These are phyloP conservation scores for Falciphora oryzae DNA, from an alignment of 2,329 filamentous ascomycete species.

Conservation along the genomic window DNA sequence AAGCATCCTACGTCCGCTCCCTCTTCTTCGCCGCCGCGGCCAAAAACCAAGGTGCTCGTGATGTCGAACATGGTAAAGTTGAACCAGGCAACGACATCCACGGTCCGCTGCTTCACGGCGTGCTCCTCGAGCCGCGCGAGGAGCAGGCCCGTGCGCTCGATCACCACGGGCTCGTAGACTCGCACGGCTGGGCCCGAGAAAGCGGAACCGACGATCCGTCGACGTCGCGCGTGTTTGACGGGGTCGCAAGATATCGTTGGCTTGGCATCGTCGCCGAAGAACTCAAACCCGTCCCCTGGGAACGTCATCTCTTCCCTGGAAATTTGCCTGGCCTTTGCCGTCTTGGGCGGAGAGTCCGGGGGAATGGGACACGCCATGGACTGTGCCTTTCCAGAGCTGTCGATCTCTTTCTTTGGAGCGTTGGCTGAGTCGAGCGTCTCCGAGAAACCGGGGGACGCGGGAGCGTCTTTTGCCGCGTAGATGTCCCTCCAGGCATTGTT, in stretches of 20 bases:
- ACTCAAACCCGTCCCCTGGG: conserved; percentile 11
- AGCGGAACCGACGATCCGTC: conserved; percentile 19
- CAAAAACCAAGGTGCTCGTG: conserved; percentile 17
- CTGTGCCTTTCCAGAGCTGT: neutral
- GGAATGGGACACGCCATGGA: neutral
- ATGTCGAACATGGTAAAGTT: conserved; percentile 20
- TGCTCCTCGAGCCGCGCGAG: conserved; percentile 22
- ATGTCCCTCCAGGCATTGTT: conserved; percentile 31
- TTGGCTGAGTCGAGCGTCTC: neutral
- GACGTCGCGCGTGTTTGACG: conserved; percentile 17
- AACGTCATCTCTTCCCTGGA: conserved; percentile 4
- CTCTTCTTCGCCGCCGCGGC: conserved; percentile 15
- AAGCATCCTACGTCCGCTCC: neutral
- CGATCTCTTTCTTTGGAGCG: too few relatives aligned
- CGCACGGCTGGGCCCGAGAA: conserved; percentile 23
- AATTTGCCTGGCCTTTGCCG: neutral
- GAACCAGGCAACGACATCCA: conserved; percentile 20
- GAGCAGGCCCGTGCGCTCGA: conserved; percentile 16
- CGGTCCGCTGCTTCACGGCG: conserved; percentile 15
- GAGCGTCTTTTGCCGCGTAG: conserved; percentile 21
- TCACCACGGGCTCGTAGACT: conserved; percentile 21
- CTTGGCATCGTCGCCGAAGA: conserved; percentile 15
- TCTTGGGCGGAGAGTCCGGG: neutral
- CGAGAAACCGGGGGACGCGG: neutral
- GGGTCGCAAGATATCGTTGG: conserved; percentile 11